A percentile compares a stretch with the other conserved stretches of the same genome.
Evolutionary conservation across 805 yeast species (phyloP).

Genomic region (Dipodascopsis uninucleata): DNA sequence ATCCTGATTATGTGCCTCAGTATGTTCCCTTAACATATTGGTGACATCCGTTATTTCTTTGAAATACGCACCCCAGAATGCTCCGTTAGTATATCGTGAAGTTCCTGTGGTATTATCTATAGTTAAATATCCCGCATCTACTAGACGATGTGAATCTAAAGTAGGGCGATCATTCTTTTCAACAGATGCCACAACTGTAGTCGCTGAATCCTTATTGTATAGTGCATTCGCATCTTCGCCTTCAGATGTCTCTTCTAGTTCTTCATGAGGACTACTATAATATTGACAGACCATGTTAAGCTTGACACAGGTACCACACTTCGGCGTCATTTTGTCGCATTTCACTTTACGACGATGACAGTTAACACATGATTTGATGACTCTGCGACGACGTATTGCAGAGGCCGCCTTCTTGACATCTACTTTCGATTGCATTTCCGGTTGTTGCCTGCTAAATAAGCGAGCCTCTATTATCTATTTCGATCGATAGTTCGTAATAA

Average conservation of each 20-base stretch:
- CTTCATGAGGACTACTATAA: background rate
- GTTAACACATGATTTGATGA: background rate
- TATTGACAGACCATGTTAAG: background rate
- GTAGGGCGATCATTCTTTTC: too few relatives aligned
- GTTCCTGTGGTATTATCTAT: slow-evolving; percentile 13
- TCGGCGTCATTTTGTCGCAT: background rate
- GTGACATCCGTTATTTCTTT: slow-evolving; percentile 21
- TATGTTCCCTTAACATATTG: slow-evolving; percentile 11
- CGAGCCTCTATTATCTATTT: too few relatives aligned
- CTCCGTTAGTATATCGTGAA: slow-evolving; percentile 21
- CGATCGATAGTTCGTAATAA: too few relatives aligned
- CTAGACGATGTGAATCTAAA: too few relatives aligned
- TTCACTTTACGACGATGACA: background rate
- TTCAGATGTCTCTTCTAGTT: too few relatives aligned
- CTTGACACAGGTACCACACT: background rate
- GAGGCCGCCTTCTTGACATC: too few relatives aligned
- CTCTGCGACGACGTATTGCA: too few relatives aligned
- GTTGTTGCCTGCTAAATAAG: too few relatives aligned
- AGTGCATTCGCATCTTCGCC: too few relatives aligned
- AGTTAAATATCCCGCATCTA: slow-evolving; percentile 16
- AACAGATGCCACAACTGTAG: background rate
- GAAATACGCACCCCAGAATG: slow-evolving; percentile 23
- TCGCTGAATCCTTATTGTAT: too few relatives aligned
- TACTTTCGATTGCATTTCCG: too few relatives aligned
- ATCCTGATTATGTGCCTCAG: too few relatives aligned